phyloP scores from a whole-genome alignment of 179 eudicot genomes.

The Spergularia azorica region DNA sequence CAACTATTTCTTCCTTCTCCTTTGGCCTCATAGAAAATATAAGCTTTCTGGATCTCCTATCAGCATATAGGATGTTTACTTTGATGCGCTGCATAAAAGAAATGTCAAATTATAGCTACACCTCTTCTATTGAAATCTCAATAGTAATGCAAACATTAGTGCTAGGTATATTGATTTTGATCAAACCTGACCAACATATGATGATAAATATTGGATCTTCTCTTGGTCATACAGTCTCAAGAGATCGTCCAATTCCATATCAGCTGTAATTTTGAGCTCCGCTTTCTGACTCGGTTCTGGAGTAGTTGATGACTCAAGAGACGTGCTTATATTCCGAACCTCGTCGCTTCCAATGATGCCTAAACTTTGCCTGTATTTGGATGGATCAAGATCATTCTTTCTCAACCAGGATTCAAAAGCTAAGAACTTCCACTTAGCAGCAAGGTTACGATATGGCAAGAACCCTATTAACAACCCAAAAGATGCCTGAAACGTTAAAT shows the following conservation, averaged over 20 bases:
- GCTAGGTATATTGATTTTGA: constrained; percentile 1
- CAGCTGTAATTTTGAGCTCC: constrained; percentile 48
- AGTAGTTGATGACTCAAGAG: constrained; percentile 34
- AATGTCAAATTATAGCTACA: constrained; percentile 13
- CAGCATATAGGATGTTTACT: constrained; percentile 67
- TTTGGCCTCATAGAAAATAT: constrained; percentile 74
- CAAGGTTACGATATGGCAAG: constrained; percentile 88
- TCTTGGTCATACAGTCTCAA: constrained; percentile 73
- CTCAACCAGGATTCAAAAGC: constrained; percentile 96
- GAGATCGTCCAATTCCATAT: constrained; percentile 83
- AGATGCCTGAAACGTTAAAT: constrained; percentile 57
- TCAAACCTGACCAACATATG: constrained; percentile 93
- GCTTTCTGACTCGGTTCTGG: constrained; percentile 32
- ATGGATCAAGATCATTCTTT: constrained; percentile 75
- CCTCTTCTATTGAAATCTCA: neutral
- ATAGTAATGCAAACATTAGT: neutral
- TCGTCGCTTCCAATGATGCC: constrained; percentile 62
- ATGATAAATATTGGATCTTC: constrained; percentile 73
- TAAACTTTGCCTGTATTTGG: constrained; percentile 64
- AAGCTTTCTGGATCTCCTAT: constrained; percentile 73
- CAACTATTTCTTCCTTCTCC: constrained; percentile 68
- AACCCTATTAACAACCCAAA: constrained; percentile 88
- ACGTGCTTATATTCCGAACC: constrained; percentile 27
- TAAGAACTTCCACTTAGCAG: constrained; percentile 81
- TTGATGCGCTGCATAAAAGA: constrained; percentile 60